phyloP scores from a whole-genome alignment of 2,329 filamentous ascomycete species.

The Curvularia eragrostidis region DNA sequence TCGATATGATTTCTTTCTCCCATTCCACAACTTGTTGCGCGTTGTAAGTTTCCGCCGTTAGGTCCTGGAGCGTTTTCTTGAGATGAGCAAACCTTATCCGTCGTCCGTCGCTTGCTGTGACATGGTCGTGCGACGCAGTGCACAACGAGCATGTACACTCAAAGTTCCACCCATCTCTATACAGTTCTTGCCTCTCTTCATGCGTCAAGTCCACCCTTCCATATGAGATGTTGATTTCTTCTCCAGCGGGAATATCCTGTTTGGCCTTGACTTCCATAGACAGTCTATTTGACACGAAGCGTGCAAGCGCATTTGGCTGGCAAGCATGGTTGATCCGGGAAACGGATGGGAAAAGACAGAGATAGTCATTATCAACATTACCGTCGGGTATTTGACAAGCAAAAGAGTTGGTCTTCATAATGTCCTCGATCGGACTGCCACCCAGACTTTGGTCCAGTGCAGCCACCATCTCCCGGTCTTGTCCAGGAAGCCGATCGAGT shows the following conservation, averaged over 20 bases:
- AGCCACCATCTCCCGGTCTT: conserved; percentile 17
- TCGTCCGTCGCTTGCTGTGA: conserved; percentile 28
- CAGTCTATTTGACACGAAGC: conserved; percentile 28
- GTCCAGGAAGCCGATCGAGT: conserved; percentile 15
- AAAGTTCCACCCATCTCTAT: conserved; percentile 33
- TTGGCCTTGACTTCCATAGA: conserved; percentile 34
- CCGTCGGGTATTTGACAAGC: conserved; percentile 31
- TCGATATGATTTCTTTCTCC: conserved; percentile 34
- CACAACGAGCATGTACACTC: conserved; percentile 33
- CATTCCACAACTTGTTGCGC: conserved; percentile 30
- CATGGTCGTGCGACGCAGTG: conserved; percentile 21
- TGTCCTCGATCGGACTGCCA: conserved; percentile 24
- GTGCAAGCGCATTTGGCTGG: conserved; percentile 31
- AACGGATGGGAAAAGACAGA: conserved; percentile 34
- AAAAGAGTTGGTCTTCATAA: conserved; percentile 37
- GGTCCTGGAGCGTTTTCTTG: conserved; percentile 18
- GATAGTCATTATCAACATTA: conserved; percentile 28
- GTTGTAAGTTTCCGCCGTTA: conserved; percentile 32
- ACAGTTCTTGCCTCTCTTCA: conserved; percentile 26
- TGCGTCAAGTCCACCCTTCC: conserved; percentile 28
- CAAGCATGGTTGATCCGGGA: conserved; percentile 37
- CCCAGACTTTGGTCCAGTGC: conserved; percentile 26
- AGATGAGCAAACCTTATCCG: conserved; percentile 27
- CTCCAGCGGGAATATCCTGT: conserved; percentile 26
- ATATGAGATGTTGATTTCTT: conserved; percentile 36